Evolutionary conservation across 2,329 filamentous ascomycete species (phyloP).

Genomic region (Pezicula radicicola): DNA sequence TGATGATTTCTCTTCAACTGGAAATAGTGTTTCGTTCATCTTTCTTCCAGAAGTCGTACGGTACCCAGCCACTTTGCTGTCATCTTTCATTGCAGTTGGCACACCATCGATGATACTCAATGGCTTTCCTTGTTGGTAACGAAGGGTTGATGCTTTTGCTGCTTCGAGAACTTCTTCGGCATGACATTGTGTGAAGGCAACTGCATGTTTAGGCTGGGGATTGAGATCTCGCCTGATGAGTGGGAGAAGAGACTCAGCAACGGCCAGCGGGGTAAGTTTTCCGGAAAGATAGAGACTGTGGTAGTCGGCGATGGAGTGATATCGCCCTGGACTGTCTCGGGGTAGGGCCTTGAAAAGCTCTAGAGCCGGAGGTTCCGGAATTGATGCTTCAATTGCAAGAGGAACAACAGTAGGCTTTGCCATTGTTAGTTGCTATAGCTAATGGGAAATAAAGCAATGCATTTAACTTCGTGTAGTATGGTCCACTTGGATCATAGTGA

Average conservation of each 20-base stretch:
- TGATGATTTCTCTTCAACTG: slow-evolving; percentile 59
- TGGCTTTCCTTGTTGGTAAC: slow-evolving; percentile 65
- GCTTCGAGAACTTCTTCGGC: slow-evolving; percentile 61
- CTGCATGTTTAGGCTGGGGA: slow-evolving; percentile 58
- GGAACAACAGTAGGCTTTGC: slow-evolving; percentile 55
- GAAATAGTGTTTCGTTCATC: slow-evolving; percentile 80
- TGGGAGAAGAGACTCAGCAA: slow-evolving; percentile 68
- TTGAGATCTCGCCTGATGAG: slow-evolving; percentile 60
- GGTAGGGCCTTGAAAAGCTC: slow-evolving; percentile 40
- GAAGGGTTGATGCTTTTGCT: slow-evolving; percentile 68
- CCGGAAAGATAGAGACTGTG: slow-evolving; percentile 71
- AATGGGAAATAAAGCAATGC: too few species aligned
- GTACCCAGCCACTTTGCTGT: slow-evolving; percentile 73
- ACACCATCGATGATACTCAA: slow-evolving; percentile 76
- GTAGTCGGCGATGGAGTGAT: slow-evolving; percentile 74
- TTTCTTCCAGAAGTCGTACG: slow-evolving; percentile 66
- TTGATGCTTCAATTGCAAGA: slow-evolving; percentile 33
- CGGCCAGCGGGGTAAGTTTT: slow-evolving; percentile 66
- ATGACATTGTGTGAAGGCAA: slow-evolving; percentile 69
- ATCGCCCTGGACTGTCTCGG: slow-evolving; percentile 44
- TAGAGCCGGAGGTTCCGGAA: slow-evolving; percentile 1
- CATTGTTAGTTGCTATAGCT: background rate
- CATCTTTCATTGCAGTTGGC: slow-evolving; percentile 81
- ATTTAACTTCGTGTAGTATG: too few species aligned
- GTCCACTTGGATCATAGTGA: too few species aligned